Evolutionary conservation across 176 grass and related monocot species (phyloP), one percentile per base, ranked within the genome.

Genomic region (Cenchrus americanus): DNA sequence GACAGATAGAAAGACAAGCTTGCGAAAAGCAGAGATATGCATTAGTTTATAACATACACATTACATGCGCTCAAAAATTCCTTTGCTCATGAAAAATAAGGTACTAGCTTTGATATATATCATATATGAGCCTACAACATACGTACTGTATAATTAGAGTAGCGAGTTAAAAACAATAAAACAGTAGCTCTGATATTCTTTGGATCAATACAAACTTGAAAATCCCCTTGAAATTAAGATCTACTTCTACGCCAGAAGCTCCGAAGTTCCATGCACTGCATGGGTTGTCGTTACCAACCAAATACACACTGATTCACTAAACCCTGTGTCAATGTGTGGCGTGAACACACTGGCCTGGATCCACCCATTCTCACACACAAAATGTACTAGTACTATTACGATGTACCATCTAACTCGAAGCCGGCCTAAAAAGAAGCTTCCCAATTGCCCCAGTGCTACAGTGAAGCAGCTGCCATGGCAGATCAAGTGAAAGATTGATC

Each of bases 351-450:
- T 73, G 47, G 50, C 58, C 55, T 59, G 24, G 69, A 24, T 14
- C 19, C 59, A 66, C 23, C 13, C 8, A 55, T 24, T 26, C 22
- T 42, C 47, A 21, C 50, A 80, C 68, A 89, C 81, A 82, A 71
- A 57, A 51, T 84, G 76, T 84, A 84, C 61, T 43, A 62, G 62
- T 69, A 84, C 71, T 80, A 18, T 58, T 19, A 44, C 21, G 34
- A 44, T n/a, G 21, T 59, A 21, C 19, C 37, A 69, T 77, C 71
- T 49, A 86, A 49, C 84, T 74, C 43, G 73, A 86, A 86, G 74
- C 88, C 69, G 19, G 67, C 51, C 74, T 54, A 87, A 87, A 90
- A 87, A 69, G 51, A 86, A 83, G 88, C 84, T 90, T 85, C 64
- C 68, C 79, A 59, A 59, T 49, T 49, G 61, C 63, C 63, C 69